Base-by-base conservation (phyloP, 2,329 filamentous ascomycete species). In the Graphiopsis chlorocephala region DNA sequence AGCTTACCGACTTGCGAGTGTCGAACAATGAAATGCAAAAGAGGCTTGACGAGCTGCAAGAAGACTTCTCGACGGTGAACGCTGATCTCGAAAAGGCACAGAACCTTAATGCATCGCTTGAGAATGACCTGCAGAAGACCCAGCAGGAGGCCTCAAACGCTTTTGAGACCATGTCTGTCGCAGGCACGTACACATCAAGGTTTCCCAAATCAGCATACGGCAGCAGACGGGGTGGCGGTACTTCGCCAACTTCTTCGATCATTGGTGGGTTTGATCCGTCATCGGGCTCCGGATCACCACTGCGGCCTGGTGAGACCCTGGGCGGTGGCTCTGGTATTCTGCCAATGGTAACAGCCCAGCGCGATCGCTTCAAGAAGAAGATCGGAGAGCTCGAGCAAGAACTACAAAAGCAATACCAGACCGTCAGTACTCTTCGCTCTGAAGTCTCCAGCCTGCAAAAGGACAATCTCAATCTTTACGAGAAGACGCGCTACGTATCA, bases 291-390 rank as follows among this genome's bases (percentile, higher is more conserved):
- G 76, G 79, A 56, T 81, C 78, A 23, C 75, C 76, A 38, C 79
- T 89, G 26, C 84, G 86, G 33, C 84, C 84, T 2, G 90, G 92
- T 55, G 86, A 88, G 67, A 83, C 88, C 10, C 84, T 89, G 63
- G 90, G 90, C 33, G 86, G 91, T 62, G 91, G 92, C 2, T 91
- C 91, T 12, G 92, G 93, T 14, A 97, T 99, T 68, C 82, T 99
- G 26, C 96, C 95, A 35, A 99, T 99, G 96, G 91, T 99, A 61
- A 97, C 95, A 35, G 95, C 96, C 1, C 96, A 99, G 79, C 90
- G 95, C 67, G 95, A 99, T 79, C 92, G 95, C 60, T 99, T 98
- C 86, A 98, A 97, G 83, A 92, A 96, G 82, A 92, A 93, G 74
- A 98, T 97, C 69, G 82, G 88, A 0, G 91, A 99, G 76, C 86